These are phyloP conservation scores for Pistacia vera DNA, from an alignment of 345 rosid species.

Conservation along the genomic window DNA sequence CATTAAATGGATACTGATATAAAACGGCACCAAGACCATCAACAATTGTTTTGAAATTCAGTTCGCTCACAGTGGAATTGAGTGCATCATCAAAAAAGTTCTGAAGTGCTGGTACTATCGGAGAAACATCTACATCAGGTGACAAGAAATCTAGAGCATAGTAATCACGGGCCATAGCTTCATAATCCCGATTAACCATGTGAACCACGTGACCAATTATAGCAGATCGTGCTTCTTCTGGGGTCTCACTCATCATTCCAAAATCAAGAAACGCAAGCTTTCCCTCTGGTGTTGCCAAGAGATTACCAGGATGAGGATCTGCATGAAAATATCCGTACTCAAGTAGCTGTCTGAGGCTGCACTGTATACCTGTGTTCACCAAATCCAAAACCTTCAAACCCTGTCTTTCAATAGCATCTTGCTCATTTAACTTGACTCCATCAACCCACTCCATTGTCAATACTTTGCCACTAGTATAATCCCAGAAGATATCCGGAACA, in stretches of 20 bases:
- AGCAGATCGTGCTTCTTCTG: conserved; percentile 95
- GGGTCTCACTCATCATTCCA: conserved; percentile 99
- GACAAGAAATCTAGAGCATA: conserved; percentile 84
- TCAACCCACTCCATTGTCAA: conserved; percentile 98
- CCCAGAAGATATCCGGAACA: conserved; percentile 99
- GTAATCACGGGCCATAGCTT: conserved; percentile 97
- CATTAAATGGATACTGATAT: conserved; percentile 86
- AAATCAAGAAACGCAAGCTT: conserved; percentile 97
- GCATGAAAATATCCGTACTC: conserved; percentile 98
- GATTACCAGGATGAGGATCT: conserved; percentile 99
- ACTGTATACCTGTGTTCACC: conserved; percentile 92
- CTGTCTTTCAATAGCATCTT: conserved; percentile 85
- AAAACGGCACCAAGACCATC: conserved; percentile 93
- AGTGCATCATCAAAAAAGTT: conserved; percentile 95
- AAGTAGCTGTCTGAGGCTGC: conserved; percentile 92
- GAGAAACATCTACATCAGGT: conserved; percentile 89
- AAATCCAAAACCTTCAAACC: conserved; percentile 96
- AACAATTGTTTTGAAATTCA: conserved; percentile 88
- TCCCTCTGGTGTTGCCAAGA: conserved; percentile 96
- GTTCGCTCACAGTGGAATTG: conserved; percentile 86
- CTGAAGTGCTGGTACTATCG: conserved; percentile 86
- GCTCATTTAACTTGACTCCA: conserved; percentile 90
- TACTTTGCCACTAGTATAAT: conserved; percentile 86
- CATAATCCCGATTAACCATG: conserved; percentile 94
- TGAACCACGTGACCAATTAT: conserved; percentile 94